A percentile compares a stretch with the other conserved stretches of the same genome.
These are phyloP conservation scores for Penicillium sp. DNA, from an alignment of 2,329 filamentous ascomycete genomes.

Conservation along the genomic window DNA sequence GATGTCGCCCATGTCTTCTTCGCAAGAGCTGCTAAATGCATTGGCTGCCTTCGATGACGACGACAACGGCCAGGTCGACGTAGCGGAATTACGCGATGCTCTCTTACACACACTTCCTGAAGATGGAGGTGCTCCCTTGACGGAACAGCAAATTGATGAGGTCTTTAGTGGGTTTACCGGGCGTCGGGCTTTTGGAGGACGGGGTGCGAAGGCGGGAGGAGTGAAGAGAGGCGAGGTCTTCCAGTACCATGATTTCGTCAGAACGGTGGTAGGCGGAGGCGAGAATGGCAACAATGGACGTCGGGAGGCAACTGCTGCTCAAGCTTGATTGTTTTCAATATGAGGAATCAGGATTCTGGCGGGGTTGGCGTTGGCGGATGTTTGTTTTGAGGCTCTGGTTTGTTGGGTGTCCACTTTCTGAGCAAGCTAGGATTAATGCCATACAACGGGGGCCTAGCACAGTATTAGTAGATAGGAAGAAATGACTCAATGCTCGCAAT, in stretches of 20 bases:
- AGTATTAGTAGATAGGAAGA: not conserved
- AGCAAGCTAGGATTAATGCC: not conserved
- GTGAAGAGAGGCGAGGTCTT: constrained; percentile 83
- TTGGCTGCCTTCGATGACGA: constrained; percentile 96
- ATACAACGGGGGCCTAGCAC: not conserved
- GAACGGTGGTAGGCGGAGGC: constrained; percentile 62
- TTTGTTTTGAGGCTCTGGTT: constrained; percentile 8
- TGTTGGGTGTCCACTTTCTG: not conserved
- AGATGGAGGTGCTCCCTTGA: constrained; percentile 64
- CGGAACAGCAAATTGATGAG: constrained; percentile 76
- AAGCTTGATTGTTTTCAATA: constrained; percentile 14
- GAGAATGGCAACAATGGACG: constrained; percentile 34
- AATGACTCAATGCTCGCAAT: not conserved
- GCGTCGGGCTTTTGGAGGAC: constrained; percentile 74
- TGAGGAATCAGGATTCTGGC: constrained; percentile 4
- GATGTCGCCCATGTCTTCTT: constrained; percentile 73
- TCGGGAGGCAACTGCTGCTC: constrained; percentile 19
- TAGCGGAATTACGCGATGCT: constrained; percentile 78
- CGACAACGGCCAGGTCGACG: constrained; percentile 88
- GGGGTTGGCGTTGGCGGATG: constrained; percentile 18
- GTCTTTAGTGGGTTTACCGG: constrained; percentile 87
- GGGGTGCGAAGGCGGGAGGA: constrained; percentile 49
- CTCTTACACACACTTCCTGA: constrained; percentile 81
- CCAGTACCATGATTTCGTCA: constrained; percentile 89
- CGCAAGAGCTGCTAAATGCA: constrained; percentile 79